Conservation (phyloP, 805 yeast genomes). For the Saccharomycopsis sp. region DNA sequence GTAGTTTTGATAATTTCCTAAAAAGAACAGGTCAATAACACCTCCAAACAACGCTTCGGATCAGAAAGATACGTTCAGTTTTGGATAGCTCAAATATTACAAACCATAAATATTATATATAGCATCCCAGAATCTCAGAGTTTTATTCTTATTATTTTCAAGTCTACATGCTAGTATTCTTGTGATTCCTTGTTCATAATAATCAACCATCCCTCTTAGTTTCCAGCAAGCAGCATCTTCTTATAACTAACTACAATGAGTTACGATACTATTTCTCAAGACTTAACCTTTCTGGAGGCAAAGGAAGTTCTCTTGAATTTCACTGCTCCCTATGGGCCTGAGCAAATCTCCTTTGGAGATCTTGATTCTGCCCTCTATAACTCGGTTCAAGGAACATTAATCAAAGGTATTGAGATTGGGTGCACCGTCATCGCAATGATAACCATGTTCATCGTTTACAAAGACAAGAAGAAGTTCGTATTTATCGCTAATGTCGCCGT, state of each 20-base stretch:
- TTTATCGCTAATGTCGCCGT: conserved; percentile 67
- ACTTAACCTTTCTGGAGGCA: conserved; percentile 19
- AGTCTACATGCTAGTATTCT: neutral
- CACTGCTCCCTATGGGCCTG: conserved; percentile 37
- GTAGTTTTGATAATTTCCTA: neutral
- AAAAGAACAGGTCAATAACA: neutral
- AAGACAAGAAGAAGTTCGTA: conserved; percentile 55
- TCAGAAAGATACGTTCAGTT: neutral
- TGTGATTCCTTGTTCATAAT: neutral
- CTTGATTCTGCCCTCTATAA: conserved; percentile 34
- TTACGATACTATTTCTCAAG: neutral
- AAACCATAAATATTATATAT: too few species aligned
- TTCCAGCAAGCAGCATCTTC: too few species aligned
- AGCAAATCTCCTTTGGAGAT: conserved; percentile 34
- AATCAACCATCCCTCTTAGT: too few species aligned
- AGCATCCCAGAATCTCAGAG: neutral
- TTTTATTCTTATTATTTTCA: neutral
- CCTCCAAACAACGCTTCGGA: neutral
- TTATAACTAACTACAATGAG: neutral
- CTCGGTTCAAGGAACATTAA: conserved; percentile 34
- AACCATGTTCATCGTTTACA: conserved; percentile 40
- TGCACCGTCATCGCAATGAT: conserved; percentile 42
- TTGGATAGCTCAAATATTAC: neutral
- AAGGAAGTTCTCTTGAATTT: conserved; percentile 31
- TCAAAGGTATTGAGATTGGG: conserved; percentile 56